Conservation (phyloP, 345 rosid genomes). For the Citropsis articulata region DNA sequence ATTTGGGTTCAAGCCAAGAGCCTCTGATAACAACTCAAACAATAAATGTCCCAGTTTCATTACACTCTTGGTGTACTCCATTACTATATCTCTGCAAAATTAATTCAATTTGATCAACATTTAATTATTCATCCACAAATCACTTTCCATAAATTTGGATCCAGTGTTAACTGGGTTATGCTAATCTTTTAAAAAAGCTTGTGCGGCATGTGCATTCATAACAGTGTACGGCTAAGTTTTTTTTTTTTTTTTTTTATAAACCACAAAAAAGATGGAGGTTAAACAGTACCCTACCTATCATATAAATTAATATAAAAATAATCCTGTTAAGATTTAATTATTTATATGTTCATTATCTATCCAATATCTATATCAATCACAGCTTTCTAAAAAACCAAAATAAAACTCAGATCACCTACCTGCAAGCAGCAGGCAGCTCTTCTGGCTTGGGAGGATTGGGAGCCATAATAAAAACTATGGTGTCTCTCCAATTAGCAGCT, state of each 20-base stretch:
- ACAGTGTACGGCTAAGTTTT: no score
- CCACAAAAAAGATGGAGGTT: no score
- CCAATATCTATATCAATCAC: no score
- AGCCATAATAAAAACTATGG: slow-evolving; percentile 24
- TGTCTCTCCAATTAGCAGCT: slow-evolving; percentile 43
- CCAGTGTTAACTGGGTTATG: not conserved
- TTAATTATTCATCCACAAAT: no score
- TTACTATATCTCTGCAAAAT: slow-evolving; percentile 32
- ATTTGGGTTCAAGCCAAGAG: slow-evolving; percentile 41
- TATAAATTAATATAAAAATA: no score
- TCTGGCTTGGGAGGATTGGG: slow-evolving; percentile 29
- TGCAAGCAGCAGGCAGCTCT: slow-evolving; percentile 28
- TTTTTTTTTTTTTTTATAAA: no score
- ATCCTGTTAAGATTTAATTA: no score
- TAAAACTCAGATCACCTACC: slow-evolving; percentile 10
- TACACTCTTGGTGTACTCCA: slow-evolving; percentile 40
- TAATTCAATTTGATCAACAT: not conserved
- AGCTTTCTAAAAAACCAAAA: not conserved
- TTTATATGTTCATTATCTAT: no score
- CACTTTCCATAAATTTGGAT: not conserved
- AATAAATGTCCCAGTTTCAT: slow-evolving; percentile 27
- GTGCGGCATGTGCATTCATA: no score
- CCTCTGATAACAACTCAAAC: slow-evolving; percentile 52
- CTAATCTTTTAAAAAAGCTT: no score
- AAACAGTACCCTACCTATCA: no score